These are phyloP conservation scores for Begonia masoniana DNA, from an alignment of 306 rosid genomes.

Conservation along the genomic window DNA sequence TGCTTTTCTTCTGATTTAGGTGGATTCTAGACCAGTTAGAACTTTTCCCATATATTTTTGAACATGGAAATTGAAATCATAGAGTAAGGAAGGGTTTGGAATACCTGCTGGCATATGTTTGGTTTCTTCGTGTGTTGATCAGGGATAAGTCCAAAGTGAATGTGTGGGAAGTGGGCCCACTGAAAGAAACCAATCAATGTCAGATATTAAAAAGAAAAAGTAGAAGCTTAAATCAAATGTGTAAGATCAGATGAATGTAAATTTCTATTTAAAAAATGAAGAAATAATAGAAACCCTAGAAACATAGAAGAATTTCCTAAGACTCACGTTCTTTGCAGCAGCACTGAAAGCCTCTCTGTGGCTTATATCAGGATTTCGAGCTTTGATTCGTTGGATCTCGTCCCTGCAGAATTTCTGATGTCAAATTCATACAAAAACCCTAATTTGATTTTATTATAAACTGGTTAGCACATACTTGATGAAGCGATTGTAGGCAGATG, in stretches of 20 bases:
- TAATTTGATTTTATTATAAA: background rate
- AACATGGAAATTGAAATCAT: no score
- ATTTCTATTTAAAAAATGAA: no score
- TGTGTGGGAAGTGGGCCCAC: constrained; percentile 99
- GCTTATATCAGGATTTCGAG: constrained; percentile 95
- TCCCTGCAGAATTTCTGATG: constrained; percentile 35
- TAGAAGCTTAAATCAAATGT: background rate
- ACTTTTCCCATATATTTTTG: no score
- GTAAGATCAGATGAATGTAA: background rate
- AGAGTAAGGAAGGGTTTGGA: background rate
- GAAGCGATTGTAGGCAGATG: constrained; percentile 99
- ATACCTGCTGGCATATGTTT: constrained; percentile 51
- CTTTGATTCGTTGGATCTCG: constrained; percentile 96
- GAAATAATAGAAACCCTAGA: constrained; percentile 6
- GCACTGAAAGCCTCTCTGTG: constrained; percentile 99
- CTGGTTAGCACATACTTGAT: constrained; percentile 58
- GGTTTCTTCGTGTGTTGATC: constrained; percentile 78
- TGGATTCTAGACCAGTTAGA: no score
- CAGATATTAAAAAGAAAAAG: background rate
- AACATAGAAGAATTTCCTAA: constrained; percentile 17
- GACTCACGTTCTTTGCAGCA: constrained; percentile 91
- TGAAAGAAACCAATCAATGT: constrained; percentile 24
- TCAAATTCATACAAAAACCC: background rate
- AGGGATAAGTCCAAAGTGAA: constrained; percentile 94
- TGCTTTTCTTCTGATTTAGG: no score